Percentiles rank a stretch among this genome's conserved stretches.
Conservation (phyloP, 345 rosid species). For the Trapa bicornis region DNA sequence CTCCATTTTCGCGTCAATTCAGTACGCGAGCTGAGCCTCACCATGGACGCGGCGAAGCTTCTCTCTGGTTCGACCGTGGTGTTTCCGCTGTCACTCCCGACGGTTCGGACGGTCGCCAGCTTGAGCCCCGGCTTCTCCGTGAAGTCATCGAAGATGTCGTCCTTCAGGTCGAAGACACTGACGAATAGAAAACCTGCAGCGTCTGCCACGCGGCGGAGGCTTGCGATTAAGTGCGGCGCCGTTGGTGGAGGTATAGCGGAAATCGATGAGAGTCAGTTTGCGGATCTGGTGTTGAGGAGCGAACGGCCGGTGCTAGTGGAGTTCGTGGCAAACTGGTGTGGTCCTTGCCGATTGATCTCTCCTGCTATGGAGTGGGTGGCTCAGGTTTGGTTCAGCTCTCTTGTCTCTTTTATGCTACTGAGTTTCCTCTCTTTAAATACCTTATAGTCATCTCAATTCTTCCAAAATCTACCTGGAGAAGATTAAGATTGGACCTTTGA, state of each 20-base stretch:
- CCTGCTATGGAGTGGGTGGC: conserved; percentile 53
- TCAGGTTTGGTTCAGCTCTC: conserved; percentile 1
- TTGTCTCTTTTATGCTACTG: neutral
- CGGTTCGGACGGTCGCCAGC: neutral
- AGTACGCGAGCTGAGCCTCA: neutral
- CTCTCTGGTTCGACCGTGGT: neutral
- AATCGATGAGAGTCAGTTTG: conserved; percentile 45
- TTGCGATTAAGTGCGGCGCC: conserved; percentile 26
- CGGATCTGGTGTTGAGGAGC: conserved; percentile 40
- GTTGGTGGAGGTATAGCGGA: conserved; percentile 25
- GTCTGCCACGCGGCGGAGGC: neutral
- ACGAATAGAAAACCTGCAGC: neutral
- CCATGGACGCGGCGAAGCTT: neutral
- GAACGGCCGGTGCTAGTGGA: conserved; percentile 72
- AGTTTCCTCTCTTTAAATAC: conserved; percentile 36
- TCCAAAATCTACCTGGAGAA: too few species aligned
- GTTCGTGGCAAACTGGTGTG: conserved; percentile 88
- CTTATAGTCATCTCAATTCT: neutral
- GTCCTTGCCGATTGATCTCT: conserved; percentile 78
- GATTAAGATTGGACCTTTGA: neutral
- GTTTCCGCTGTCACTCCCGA: neutral
- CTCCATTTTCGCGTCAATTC: neutral
- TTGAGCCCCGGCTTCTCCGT: neutral
- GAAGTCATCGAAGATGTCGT: neutral
- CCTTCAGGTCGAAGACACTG: neutral